Evolutionary conservation across 164 flowering plant species (phyloP).

Genomic region (Liriodendron chinense): DNA sequence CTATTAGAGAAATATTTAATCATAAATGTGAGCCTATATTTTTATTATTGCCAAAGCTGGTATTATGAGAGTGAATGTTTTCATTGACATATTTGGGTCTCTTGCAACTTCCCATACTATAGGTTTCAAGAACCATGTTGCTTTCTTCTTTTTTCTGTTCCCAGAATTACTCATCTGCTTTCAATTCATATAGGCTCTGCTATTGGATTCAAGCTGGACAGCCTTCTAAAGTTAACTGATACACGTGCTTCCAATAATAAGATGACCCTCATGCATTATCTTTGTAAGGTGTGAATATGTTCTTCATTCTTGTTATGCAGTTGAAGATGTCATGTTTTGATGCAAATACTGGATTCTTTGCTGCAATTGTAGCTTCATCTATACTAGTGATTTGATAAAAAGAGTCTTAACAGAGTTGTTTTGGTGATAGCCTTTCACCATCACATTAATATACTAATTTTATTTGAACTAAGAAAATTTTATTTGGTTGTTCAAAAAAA

Average conservation of each 20-base stretch:
- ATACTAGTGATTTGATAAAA: too few species aligned
- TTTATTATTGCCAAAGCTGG: not conserved
- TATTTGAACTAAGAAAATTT: not conserved
- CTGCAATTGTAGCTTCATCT: not conserved
- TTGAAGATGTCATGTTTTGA: not conserved
- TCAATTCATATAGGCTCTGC: constrained; percentile 60
- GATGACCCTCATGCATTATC: constrained; percentile 90
- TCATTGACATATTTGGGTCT: not conserved
- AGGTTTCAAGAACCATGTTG: not conserved
- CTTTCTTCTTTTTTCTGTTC: not conserved
- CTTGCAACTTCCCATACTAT: not conserved
- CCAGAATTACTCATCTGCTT: not conserved
- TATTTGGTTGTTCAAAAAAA: not conserved
- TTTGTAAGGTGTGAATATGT: constrained; percentile 61
- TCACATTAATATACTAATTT: not conserved
- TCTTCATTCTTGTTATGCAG: constrained; percentile 5
- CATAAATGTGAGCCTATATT: too few species aligned
- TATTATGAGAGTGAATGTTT: not conserved
- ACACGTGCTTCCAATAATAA: constrained; percentile 83
- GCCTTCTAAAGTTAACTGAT: constrained; percentile 76
- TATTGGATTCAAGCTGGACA: constrained; percentile 83
- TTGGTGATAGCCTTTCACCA: not conserved
- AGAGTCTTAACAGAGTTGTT: too few species aligned
- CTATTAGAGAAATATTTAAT: not conserved
- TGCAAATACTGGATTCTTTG: not conserved